These are phyloP conservation scores for Rubia tinctorum DNA, from an alignment of 305 asterid genomes.

Conservation along the genomic window DNA sequence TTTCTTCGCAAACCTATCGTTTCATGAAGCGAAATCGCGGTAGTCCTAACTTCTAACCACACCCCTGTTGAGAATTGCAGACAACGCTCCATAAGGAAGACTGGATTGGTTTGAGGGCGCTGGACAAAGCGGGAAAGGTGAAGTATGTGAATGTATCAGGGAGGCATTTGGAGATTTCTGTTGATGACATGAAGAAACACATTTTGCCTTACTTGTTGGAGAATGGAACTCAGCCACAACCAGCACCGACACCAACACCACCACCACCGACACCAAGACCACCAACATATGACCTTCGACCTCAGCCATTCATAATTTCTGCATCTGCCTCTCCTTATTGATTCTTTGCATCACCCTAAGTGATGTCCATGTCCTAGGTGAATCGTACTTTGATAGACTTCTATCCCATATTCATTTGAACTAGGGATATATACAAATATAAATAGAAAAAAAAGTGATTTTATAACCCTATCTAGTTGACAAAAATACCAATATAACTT, in stretches of 20 bases:
- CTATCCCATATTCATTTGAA: no score
- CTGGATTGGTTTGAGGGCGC: slow-evolving; percentile 81
- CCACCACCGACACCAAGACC: background rate
- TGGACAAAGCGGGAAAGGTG: slow-evolving; percentile 90
- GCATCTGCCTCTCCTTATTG: background rate
- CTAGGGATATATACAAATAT: no score
- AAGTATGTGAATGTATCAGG: slow-evolving; percentile 62
- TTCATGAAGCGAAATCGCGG: background rate
- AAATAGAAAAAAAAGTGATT: no score
- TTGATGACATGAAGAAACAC: slow-evolving; percentile 52
- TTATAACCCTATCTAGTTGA: no score
- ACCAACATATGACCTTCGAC: slow-evolving; percentile 16
- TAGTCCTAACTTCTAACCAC: background rate
- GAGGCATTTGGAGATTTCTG: slow-evolving; percentile 57
- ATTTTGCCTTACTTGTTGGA: slow-evolving; percentile 72
- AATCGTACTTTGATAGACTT: no score
- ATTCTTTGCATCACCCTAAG: slow-evolving; percentile 28
- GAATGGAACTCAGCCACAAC: slow-evolving; percentile 23
- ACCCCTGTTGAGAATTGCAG: slow-evolving; percentile 33
- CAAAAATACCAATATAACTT: no score
- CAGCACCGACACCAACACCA: background rate
- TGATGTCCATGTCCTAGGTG: no score
- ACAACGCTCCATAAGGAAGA: slow-evolving; percentile 75
- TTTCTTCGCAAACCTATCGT: background rate
- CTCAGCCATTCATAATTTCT: slow-evolving; percentile 11